Evolutionary conservation across 441 rosid species (phyloP).

Genomic region (Adansonia gregorii): DNA sequence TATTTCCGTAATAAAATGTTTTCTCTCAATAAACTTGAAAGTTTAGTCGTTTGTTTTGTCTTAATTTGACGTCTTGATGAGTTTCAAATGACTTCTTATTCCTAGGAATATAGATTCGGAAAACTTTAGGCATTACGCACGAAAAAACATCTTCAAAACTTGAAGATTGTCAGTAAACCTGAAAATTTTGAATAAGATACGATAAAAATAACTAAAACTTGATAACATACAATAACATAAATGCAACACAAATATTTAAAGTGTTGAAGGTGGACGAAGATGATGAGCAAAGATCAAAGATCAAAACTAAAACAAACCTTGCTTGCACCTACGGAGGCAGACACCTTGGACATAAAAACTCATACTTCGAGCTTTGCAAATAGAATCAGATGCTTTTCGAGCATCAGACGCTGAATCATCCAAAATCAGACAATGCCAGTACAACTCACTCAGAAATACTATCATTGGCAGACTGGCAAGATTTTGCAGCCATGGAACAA

Average conservation of each 20-base stretch:
- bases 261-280: constrained; percentile 27
- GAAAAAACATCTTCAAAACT: too few relatives aligned
- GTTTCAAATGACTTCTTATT: too few relatives aligned
- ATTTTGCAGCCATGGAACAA: constrained; percentile 48
- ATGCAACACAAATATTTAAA: too few relatives aligned
- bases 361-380: constrained; percentile 38
- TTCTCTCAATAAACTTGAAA: not conserved
- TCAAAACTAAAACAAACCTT: constrained; percentile 41
- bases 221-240: too few relatives aligned
- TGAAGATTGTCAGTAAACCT: too few relatives aligned
- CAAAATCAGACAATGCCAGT: constrained; percentile 32
- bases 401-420: constrained; percentile 38
- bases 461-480: constrained; percentile 47
- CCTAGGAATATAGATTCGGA: too few relatives aligned
- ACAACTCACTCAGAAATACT: constrained; percentile 37
- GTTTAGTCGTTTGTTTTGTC: not conserved
- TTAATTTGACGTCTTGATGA: not conserved
- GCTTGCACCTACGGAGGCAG: constrained; percentile 34
- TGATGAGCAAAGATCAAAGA: constrained; percentile 37
- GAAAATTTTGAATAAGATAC: too few relatives aligned
- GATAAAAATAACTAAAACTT: too few relatives aligned
- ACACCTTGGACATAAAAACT: constrained; percentile 43
- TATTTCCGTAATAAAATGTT: not conserved
- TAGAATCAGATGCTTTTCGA: constrained; percentile 46
- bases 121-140: too few relatives aligned